Evolutionary conservation across 306 rosid species (phyloP), one percentile per base, ranked within the genome.

Genomic region (Cucurbita moschata): DNA sequence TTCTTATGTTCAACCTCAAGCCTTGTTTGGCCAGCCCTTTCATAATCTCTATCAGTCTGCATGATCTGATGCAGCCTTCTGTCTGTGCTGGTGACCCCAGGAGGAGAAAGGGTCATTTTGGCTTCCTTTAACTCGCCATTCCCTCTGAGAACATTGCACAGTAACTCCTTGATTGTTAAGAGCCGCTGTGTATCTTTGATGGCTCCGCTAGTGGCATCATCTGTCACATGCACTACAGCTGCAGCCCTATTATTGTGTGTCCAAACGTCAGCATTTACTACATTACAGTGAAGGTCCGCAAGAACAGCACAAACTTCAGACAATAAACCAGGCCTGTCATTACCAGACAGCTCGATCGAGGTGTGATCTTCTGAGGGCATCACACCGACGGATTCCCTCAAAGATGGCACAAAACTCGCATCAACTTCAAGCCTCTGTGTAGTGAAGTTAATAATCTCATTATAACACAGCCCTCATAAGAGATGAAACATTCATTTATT

Each of bases 221-320:
- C 99, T 2, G 96, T 91, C 58, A 94, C 97, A 40, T 91, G 90
- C 69, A 87, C 92, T 50, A 94, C 92, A 60, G 97, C 99, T 9
- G 97, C 99, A 77, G 97, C 96, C 74, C 97, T 82, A 14, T 85
- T 77, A 75, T 91, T 94, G 77, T 91, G 99, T n/a, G 99, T 94
- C 99, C 99, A 94, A 75, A 94, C 83, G 84, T 89, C 99, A 15
- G 97, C 96, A 71, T 80, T 94, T 63, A 86, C 96, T 56, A 94
- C 95, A 76, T 83, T 91, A 59, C 97, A 94, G 77, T 76, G 90
- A 78, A 94, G 97, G 82, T 89, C 92, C 19, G 96, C 63, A 11
- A 94, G 99, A 82, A 94, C 95, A 0, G 99, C 99, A 83, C 92
- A 91, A 35, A 94, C 85, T 87, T 91, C 99, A 30, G 99, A 94